Evolutionary conservation across 2,329 filamentous ascomycete species (phyloP).

Genomic region (Exophiala oligosperma): DNA sequence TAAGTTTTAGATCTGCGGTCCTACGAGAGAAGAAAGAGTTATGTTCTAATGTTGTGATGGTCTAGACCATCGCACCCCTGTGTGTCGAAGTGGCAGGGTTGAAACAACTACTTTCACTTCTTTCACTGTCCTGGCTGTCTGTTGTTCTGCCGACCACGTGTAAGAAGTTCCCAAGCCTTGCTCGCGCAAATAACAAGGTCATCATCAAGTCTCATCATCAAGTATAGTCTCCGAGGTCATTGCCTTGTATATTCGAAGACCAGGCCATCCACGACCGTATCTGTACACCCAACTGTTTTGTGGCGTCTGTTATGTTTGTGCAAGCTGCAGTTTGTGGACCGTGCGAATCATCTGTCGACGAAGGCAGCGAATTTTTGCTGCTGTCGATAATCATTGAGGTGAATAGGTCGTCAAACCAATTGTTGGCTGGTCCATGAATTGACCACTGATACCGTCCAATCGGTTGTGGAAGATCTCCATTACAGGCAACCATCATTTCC

Average conservation of each 20-base stretch:
- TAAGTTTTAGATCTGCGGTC: constrained; percentile 1
- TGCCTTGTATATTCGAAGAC: constrained; percentile 50
- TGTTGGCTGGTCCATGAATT: too few relatives aligned
- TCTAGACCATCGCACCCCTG: constrained; percentile 29
- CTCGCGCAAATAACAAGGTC: background rate
- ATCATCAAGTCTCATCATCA: too few relatives aligned
- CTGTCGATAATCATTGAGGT: too few relatives aligned
- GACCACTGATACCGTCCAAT: too few relatives aligned
- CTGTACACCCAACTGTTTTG: constrained; percentile 54
- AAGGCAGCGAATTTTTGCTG: too few relatives aligned
- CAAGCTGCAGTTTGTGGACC: constrained; percentile 18
- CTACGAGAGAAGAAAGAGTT: background rate
- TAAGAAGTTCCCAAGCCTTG: constrained; percentile 29
- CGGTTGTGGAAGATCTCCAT: background rate
- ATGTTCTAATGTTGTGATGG: too few relatives aligned
- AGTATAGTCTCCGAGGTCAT: constrained; percentile 51
- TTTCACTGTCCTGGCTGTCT: constrained; percentile 30
- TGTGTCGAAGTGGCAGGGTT: constrained; percentile 32
- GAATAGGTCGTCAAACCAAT: too few relatives aligned
- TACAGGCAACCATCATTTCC: background rate
- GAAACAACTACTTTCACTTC: constrained; percentile 26
- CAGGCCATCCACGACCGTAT: constrained; percentile 44
- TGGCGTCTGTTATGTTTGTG: constrained; percentile 35
- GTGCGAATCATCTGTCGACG: background rate
- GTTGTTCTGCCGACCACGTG: constrained; percentile 45